Evolutionary conservation across 805 yeast genomes (phyloP).

Genomic region (Candida stauntonica): DNA sequence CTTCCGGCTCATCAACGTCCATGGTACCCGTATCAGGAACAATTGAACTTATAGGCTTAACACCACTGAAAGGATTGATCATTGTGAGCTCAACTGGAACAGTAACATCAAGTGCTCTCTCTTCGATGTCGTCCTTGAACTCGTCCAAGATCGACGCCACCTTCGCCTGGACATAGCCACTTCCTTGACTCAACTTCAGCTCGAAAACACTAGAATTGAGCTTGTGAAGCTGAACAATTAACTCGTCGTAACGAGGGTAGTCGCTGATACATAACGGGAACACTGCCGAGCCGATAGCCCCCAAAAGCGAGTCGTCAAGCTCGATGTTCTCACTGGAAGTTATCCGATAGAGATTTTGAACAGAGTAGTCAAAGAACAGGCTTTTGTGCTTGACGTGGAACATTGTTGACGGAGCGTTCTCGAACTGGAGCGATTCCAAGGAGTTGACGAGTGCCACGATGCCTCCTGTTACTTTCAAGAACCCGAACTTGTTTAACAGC

Average conservation of each 20-base stretch:
- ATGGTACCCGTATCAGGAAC: constrained; percentile 2
- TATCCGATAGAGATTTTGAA: constrained; percentile 20
- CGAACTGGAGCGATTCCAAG: constrained; percentile 20
- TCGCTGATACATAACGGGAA: constrained; percentile 27
- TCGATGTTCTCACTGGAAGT: constrained; percentile 13
- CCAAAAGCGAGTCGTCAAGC: constrained; percentile 8
- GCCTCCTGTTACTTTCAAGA: constrained; percentile 12
- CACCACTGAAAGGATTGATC: constrained; percentile 24
- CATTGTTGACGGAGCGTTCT: constrained; percentile 24
- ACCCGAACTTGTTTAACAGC: constrained; percentile 15
- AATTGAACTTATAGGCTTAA: not conserved
- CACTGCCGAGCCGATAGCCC: constrained; percentile 11
- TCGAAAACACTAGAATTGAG: constrained; percentile 10
- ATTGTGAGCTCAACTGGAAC: constrained; percentile 28
- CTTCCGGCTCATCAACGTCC: constrained; percentile 12
- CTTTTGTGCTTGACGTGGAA: constrained; percentile 24
- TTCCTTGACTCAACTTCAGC: constrained; percentile 4
- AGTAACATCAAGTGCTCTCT: constrained; percentile 12
- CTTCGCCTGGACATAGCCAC: constrained; percentile 20
- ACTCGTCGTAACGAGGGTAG: constrained; percentile 25
- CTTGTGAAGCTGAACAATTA: constrained; percentile 16
- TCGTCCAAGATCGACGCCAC: constrained; percentile 23
- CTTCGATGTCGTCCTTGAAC: constrained; percentile 20
- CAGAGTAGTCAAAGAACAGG: constrained; percentile 17
- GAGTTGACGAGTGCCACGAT: constrained; percentile 18